Evolutionary conservation across 345 rosid species (phyloP).

Genomic region (Ricinus communis): DNA sequence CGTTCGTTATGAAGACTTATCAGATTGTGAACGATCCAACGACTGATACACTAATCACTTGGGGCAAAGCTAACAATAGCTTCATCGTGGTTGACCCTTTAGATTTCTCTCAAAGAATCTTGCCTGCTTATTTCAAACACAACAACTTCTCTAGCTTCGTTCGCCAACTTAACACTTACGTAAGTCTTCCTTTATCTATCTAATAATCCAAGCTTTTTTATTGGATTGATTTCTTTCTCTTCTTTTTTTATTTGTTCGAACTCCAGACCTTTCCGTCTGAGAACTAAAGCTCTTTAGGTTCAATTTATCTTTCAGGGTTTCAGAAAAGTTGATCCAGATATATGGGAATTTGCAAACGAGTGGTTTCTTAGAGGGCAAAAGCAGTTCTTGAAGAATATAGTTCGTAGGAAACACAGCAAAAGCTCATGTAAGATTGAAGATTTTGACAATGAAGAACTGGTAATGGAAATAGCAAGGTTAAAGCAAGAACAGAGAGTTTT

Average conservation of each 20-base stretch:
- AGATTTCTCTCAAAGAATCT: conserved; percentile 25
- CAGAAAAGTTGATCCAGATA: conserved; percentile 34
- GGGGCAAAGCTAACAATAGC: conserved; percentile 30
- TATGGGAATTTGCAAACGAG: conserved; percentile 36
- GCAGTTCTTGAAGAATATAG: conserved; percentile 26
- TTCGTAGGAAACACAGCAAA: conserved; percentile 20
- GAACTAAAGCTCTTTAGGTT: too few relatives aligned
- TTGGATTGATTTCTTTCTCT: background rate
- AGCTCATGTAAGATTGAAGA: conserved; percentile 26
- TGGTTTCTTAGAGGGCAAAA: conserved; percentile 31
- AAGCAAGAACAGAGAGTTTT: conserved; percentile 66
- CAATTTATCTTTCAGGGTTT: too few relatives aligned
- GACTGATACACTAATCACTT: conserved; percentile 19
- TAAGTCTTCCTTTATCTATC: background rate
- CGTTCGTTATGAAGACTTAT: conserved; percentile 33
- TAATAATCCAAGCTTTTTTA: background rate
- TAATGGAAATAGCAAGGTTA: conserved; percentile 65
- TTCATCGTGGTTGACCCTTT: conserved; percentile 33
- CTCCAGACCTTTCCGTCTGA: too few relatives aligned
- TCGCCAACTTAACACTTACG: conserved; percentile 33
- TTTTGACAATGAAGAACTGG: conserved; percentile 63
- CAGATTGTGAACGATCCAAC: conserved; percentile 31
- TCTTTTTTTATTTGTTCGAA: background rate
- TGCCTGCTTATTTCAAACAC: conserved; percentile 32
- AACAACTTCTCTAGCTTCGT: conserved; percentile 37